These are phyloP conservation scores for Tetracentron sinense DNA, from an alignment of 164 flowering plant species.

Conservation along the genomic window DNA sequence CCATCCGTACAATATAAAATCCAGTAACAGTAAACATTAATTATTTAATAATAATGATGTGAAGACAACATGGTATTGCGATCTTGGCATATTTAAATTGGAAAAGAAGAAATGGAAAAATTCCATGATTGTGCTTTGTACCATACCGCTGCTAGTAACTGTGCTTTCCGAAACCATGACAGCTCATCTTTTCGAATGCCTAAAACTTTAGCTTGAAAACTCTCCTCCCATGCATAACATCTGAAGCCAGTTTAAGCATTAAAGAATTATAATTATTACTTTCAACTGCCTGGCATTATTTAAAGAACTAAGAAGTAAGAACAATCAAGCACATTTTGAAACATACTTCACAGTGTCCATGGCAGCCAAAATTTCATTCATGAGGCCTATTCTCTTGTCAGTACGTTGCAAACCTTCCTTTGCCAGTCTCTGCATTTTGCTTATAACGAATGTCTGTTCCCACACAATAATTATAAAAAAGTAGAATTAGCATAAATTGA, in stretches of 20 bases:
- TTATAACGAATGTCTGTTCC: conserved; percentile 72
- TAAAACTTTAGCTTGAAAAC: conserved; percentile 83
- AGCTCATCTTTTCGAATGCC: conserved; percentile 69
- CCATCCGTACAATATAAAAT: no score
- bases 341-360: conserved; percentile 98
- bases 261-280: conserved; percentile 11
- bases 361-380: conserved; percentile 98
- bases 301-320: background rate
- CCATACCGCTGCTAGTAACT: conserved; percentile 75
- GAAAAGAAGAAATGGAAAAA: background rate
- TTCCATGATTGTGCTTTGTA: background rate
- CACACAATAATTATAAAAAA: conserved; percentile 7
- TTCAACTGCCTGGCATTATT: background rate
- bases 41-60: background rate
- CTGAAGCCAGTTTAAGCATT: conserved; percentile 36
- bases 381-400: conserved; percentile 95
- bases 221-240: conserved; percentile 97
- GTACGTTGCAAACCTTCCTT: conserved; percentile 96
- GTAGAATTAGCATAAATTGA: background rate
- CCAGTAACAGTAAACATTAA: background rate
- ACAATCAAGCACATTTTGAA: background rate
- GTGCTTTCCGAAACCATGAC: conserved; percentile 86
- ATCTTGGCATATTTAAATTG: background rate
- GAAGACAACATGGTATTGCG: background rate
- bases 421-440: conserved; percentile 76